A percentile compares a stretch with the other conserved stretches of the same genome.
Evolutionary conservation across 129 eudicot species (phyloP).

Genomic region (Flaveria bidentis): DNA sequence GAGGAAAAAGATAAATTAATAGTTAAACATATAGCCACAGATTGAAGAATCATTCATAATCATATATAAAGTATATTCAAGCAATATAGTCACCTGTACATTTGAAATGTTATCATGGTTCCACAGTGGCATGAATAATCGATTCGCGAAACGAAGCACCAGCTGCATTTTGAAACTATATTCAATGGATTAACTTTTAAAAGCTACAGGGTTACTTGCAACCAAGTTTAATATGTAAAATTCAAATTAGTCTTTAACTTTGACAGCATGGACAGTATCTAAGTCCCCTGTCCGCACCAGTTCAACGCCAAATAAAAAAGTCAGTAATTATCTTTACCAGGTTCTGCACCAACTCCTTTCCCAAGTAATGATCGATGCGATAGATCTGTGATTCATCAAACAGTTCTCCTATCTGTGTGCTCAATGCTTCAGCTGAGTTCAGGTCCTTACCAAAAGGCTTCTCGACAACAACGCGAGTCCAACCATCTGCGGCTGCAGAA

Average conservation of each 20-base stretch:
- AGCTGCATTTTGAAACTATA: slow-evolving; percentile 51
- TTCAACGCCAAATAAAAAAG: no score
- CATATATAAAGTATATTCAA: neutral
- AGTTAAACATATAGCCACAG: neutral
- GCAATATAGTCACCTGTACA: slow-evolving; percentile 60
- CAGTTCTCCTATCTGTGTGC: slow-evolving; percentile 81
- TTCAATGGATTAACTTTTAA: neutral
- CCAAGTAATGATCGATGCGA: slow-evolving; percentile 94
- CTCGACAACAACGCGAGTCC: slow-evolving; percentile 96
- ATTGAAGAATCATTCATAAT: neutral
- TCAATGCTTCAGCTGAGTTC: slow-evolving; percentile 81
- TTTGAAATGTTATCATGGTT: slow-evolving; percentile 84
- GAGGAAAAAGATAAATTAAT: neutral
- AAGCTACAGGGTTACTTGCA: neutral
- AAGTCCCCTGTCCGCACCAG: no score
- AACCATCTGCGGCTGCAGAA: slow-evolving; percentile 81
- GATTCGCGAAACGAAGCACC: slow-evolving; percentile 97
- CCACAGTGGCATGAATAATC: slow-evolving; percentile 89
- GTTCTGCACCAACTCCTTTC: slow-evolving; percentile 96
- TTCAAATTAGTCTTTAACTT: no score
- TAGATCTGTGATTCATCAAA: slow-evolving; percentile 88
- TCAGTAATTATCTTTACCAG: slow-evolving; percentile 46
- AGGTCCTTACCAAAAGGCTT: slow-evolving; percentile 96
- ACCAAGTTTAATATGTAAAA: neutral
- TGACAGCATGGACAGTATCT: no score